Evolutionary conservation across 2,329 filamentous ascomycete species (phyloP).

Genomic region (Apiospora saccharicola): DNA sequence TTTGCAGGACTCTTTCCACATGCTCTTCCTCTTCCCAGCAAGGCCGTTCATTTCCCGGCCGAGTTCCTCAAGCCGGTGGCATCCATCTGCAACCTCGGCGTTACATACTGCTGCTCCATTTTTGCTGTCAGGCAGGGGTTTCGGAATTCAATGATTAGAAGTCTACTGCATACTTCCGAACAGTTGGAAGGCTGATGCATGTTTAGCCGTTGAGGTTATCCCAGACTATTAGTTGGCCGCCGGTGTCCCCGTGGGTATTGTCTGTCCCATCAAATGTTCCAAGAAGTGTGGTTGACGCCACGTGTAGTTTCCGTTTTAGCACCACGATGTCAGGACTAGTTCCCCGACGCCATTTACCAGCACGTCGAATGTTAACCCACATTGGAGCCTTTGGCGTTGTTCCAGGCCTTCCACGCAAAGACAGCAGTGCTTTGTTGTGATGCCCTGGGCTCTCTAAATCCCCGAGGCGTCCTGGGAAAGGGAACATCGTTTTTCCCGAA

Average conservation of each 20-base stretch:
- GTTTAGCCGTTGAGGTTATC: constrained; percentile 17
- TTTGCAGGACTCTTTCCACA: not conserved
- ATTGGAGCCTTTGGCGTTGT: not conserved
- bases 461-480: not conserved
- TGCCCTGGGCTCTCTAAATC: not conserved
- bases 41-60: not conserved
- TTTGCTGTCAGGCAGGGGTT: not conserved
- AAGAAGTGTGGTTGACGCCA: constrained; percentile 9
- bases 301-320: not conserved
- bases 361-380: constrained; percentile 5
- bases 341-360: constrained; percentile 1
- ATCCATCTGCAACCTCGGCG: constrained; percentile 1
- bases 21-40: not conserved
- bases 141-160: not conserved
- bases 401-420: not conserved
- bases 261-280: constrained; percentile 1
- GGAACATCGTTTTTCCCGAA: constrained; percentile 9
- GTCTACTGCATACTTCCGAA: constrained; percentile 1
- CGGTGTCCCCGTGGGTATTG: constrained; percentile 7
- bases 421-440: not conserved
- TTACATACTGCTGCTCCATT: not conserved
- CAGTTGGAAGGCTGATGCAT: not conserved
- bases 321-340: not conserved
- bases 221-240: not conserved
- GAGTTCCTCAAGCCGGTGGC: not conserved